Conservation (phyloP, 2,329 filamentous ascomycete genomes). For the Xylaria sp. region DNA sequence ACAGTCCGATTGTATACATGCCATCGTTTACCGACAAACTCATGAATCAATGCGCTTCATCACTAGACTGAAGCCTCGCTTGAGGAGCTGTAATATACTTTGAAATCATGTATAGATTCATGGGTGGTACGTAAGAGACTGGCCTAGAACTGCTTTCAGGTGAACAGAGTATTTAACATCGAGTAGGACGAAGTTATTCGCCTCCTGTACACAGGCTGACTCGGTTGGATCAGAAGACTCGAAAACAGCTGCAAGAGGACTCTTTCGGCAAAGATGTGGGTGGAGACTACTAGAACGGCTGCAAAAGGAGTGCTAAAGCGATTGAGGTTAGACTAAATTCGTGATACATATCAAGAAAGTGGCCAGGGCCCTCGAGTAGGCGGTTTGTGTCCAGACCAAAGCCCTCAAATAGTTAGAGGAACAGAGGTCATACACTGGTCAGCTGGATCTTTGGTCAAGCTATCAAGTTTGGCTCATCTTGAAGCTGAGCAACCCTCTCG, state of each 20-base stretch:
- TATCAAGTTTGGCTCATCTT: not conserved
- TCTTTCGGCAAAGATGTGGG: conserved; percentile 31
- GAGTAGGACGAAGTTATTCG: conserved; percentile 6
- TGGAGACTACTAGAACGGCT: conserved; percentile 26
- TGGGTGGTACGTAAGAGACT: not conserved
- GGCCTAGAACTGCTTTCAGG: not conserved
- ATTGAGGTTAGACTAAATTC: conserved; percentile 13
- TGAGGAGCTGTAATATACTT: not conserved
- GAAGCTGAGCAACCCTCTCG: conserved; percentile 32
- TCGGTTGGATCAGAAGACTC: conserved; percentile 34
- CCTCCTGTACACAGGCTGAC: not conserved
- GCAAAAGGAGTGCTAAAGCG: not conserved
- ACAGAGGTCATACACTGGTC: conserved; percentile 3
- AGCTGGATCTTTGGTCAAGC: conserved; percentile 8
- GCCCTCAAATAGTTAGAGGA: conserved; percentile 3
- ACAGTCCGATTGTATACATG: not conserved
- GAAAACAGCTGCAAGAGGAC: conserved; percentile 30
- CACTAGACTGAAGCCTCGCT: not conserved
- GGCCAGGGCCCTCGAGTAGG: conserved; percentile 1
- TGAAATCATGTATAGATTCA: not conserved
- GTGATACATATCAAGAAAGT: conserved; percentile 11
- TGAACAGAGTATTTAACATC: not conserved
- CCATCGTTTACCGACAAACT: not conserved
- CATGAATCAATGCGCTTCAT: not conserved
- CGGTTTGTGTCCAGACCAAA: conserved; percentile 2